phyloP scores from a whole-genome alignment of 2,329 filamentous ascomycete genomes.

The Colletotrichum gloeosporioides region DNA sequence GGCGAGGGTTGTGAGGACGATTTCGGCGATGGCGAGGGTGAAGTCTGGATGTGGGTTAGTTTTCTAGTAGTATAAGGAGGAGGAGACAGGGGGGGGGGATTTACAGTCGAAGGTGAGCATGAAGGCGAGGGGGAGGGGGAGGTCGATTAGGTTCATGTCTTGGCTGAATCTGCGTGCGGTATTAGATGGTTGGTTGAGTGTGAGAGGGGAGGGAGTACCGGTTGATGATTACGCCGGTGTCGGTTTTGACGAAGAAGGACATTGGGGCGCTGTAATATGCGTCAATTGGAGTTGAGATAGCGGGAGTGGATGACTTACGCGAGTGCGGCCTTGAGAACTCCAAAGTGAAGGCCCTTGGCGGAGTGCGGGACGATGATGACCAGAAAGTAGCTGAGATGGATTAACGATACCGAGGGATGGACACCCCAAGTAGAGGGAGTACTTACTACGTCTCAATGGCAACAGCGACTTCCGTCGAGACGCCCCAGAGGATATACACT shows the following conservation, averaged over 20 bases:
- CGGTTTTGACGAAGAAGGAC: conserved; percentile 28
- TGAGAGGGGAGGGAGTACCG: not conserved
- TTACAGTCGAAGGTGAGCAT: conserved; percentile 23
- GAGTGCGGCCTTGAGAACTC: not conserved
- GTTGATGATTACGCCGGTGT: conserved; percentile 26
- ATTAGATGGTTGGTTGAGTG: not conserved
- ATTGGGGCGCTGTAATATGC: not conserved
- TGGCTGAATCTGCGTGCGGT: conserved; percentile 26
- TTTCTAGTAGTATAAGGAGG: no score
- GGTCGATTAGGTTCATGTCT: conserved; percentile 30
- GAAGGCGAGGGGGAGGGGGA: conserved; percentile 27
- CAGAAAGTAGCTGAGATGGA: not conserved
- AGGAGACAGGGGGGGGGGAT: no score
- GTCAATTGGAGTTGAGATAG: not conserved
- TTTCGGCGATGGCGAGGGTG: conserved; percentile 40
- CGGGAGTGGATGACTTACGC: not conserved
- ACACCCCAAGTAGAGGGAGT: rapidly evolving
- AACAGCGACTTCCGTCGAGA: not conserved
- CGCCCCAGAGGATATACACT: conserved; percentile 5
- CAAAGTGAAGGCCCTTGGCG: conserved; percentile 14
- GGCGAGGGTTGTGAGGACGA: conserved; percentile 48
- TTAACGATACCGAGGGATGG: rapidly evolving
- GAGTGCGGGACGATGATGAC: conserved; percentile 8
- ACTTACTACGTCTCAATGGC: not conserved
- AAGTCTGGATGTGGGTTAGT: not conserved